Base-by-base conservation (phyloP, 306 rosid species). In the Cyclanthera cordifolia region DNA sequence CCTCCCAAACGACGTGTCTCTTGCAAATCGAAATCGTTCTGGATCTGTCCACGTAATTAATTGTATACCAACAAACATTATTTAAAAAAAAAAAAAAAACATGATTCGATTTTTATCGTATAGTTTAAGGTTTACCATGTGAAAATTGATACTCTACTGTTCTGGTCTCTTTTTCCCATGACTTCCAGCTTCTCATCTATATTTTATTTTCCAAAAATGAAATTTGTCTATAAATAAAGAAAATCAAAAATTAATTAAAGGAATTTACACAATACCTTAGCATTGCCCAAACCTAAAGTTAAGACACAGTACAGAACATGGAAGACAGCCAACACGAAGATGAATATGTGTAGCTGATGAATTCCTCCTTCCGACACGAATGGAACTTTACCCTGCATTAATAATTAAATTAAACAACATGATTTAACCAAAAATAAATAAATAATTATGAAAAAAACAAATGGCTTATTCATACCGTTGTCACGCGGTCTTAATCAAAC, bases 171-270 rank as follows among this genome's bases (percentile, higher is more conserved):
- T 78, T 85, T 71, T 93, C 99, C 99, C 99, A 93, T 30, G 79
- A 66, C 64, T 86, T 93, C 99, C 99, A 93, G 9, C 88, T 80
- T 73, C 88, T 78, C 99, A 90, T 93, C 99, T 93, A 75, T 47
- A 54, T 63, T 28, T 32, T 32, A 0, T 3, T 41, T 55, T 24
- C 32, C 57, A 28, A 47, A 46, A 20, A 23, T 3, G 2, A 23
- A 24, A 19, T 0, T 47, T 25, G 39, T 46, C 15, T 14, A 66
- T 34, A 34, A 5, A 14, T 12, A 15, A 2, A 60, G 25, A 30
- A 19, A 67, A 4, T 3, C 0, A 46, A 16, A 67, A 51, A 2
- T 2, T 6, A 49, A 34, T 20, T 20, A 32, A 13, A 34, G 32
- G 17, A 53, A 45, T 49, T 41, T 28, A 1, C 2, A 3, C 8